Evolutionary conservation across 2,329 filamentous ascomycete genomes (phyloP).

Genomic region (Xylariomycetidae sp.): DNA sequence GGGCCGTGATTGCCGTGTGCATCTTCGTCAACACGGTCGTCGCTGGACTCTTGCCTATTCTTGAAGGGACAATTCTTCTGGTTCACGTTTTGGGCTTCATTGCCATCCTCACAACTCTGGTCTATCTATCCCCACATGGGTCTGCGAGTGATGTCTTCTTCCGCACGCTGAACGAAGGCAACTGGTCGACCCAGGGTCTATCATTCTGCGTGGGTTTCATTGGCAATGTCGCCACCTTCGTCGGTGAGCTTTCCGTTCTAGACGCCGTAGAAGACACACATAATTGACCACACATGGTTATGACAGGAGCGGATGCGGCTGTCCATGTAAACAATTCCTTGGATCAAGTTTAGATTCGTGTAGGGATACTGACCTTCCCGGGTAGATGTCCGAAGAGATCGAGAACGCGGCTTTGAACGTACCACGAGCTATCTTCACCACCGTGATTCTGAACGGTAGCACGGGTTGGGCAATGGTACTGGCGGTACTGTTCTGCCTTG

Average conservation of each 20-base stretch:
- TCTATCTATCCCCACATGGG: constrained; percentile 10
- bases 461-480: constrained; percentile 49
- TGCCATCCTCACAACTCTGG: constrained; percentile 11
- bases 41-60: constrained; percentile 7
- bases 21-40: constrained; percentile 12
- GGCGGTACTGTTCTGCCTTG: constrained; percentile 48
- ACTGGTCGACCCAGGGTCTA: constrained; percentile 13
- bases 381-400: constrained; percentile 39
- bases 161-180: constrained; percentile 9
- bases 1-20: constrained; percentile 10
- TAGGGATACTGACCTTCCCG: not conserved
- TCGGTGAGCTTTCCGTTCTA: constrained; percentile 8
- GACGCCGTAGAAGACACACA: not conserved
- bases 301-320: constrained; percentile 13
- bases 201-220: constrained; percentile 14
- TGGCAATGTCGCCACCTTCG: constrained; percentile 11
- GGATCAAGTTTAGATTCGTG: not conserved
- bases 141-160: constrained; percentile 9
- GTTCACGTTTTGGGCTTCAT: constrained; percentile 14
- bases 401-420: constrained; percentile 41
- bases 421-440: constrained; percentile 42
- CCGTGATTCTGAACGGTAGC: constrained; percentile 40
- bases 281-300: constrained; percentile 5
- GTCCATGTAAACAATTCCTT: constrained; percentile 11
- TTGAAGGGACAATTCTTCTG: constrained; percentile 12